These are phyloP conservation scores for Thermochaetoides dissita DNA, from an alignment of 2,329 filamentous ascomycete species.

Conservation along the genomic window DNA sequence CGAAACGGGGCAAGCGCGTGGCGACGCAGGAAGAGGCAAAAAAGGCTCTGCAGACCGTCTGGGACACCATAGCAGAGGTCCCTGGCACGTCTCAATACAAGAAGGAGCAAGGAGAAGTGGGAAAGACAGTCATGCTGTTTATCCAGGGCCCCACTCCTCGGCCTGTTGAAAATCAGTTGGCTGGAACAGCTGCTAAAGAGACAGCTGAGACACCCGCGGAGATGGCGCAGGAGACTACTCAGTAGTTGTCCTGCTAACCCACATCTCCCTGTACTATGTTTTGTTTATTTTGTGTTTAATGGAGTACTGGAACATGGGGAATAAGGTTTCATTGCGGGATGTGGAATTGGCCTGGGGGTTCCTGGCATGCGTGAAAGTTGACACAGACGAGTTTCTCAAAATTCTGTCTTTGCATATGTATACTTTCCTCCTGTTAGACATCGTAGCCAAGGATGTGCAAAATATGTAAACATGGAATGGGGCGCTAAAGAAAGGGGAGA, in stretches of 20 bases:
- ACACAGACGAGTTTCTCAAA: too few species aligned
- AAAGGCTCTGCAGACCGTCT: slow-evolving; percentile 34
- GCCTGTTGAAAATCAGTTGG: too few species aligned
- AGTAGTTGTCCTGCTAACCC: not conserved
- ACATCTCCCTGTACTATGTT: not conserved
- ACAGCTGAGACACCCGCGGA: not conserved
- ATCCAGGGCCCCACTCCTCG: slow-evolving; percentile 23
- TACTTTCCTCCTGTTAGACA: too few species aligned
- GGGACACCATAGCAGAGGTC: slow-evolving; percentile 19
- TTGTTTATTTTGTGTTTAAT: too few species aligned
- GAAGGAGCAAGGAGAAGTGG: slow-evolving; percentile 28
- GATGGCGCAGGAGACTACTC: not conserved
- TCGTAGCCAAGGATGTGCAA: too few species aligned
- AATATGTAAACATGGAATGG: too few species aligned
- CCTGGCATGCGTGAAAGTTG: too few species aligned
- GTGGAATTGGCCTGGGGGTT: too few species aligned
- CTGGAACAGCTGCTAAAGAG: not conserved
- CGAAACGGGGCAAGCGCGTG: slow-evolving; percentile 29
- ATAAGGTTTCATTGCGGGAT: too few species aligned
- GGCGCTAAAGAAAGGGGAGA: too few species aligned
- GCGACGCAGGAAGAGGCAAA: slow-evolving; percentile 42
- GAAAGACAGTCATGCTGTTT: slow-evolving; percentile 23
- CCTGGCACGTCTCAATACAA: slow-evolving; percentile 28
- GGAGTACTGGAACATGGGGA: too few species aligned
- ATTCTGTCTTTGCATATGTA: too few species aligned